Evolutionary conservation across 1,139 yeast genomes (phyloP), one percentile per base, ranked within the genome.

Genomic region (Suhomyces kunorum): DNA sequence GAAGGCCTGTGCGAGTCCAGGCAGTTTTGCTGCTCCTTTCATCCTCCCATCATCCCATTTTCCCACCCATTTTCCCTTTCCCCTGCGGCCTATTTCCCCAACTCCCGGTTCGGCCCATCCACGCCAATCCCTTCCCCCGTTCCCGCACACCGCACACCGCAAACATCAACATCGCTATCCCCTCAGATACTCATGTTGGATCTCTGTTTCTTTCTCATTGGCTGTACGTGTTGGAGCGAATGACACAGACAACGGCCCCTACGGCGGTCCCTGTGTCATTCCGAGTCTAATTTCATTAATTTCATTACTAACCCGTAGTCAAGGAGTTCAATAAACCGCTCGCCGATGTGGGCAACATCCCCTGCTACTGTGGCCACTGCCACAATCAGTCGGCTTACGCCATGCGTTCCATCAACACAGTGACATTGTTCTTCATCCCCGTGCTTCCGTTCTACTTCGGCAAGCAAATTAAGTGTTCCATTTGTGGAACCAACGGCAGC

Each of bases 361-460:
- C 49, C 16, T 48, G 50, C 41, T 50, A 50, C 39, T 51, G 55
- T 38, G 42, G 44, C 35, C 48, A 70, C 43, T 72, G 78, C 44
- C 77, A 72, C 48, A 72, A 72, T 50, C 73, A 69, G 42, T 63
- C 74, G 17, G 78, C 74, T 2, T 63, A 61, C 52, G 71, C 76
- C 1, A 59, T 67, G 8, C 59, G 72, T 37, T 60, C 74, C 14
- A 68, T 67, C 46, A 70, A 69, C 46, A 58, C 68, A 48, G 62
- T 72, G n/a, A 72, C 77, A 0, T 45, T 72, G 19, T 72, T 72
- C 48, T 71, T 72, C 55, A 64, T 72, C 29, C 78, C 78, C 1
- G 61, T 72, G 13, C 48, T 72, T 19, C 78, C 78, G 18, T 71
- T 70, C 47, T 66, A 66, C 46, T 69, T 56, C 44, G 40, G 59